Evolutionary conservation across 2,329 filamentous ascomycete species (phyloP).

Genomic region (Aspergillus pseudonomiae): DNA sequence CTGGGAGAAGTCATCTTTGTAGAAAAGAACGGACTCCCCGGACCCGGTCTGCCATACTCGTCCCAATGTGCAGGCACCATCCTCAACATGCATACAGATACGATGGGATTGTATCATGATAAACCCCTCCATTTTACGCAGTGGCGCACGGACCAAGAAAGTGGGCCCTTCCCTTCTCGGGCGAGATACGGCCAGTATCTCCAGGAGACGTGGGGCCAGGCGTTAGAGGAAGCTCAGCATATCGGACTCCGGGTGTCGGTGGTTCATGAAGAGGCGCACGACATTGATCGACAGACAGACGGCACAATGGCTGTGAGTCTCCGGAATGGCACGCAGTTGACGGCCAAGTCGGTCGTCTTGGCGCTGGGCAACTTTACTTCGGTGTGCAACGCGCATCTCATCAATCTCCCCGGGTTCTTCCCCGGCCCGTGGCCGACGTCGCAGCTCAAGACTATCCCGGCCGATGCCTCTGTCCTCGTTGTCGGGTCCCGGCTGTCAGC

Average conservation of each 20-base stretch:
- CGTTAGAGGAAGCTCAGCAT: constrained; percentile 4
- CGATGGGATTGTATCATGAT: constrained; percentile 13
- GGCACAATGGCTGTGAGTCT: constrained; percentile 7
- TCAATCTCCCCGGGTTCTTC: constrained; percentile 12
- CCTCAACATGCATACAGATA: constrained; percentile 14
- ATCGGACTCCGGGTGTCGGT: constrained; percentile 8
- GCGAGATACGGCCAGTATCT: constrained; percentile 14
- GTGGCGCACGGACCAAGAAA: constrained; percentile 8
- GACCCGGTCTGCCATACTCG: constrained; percentile 13
- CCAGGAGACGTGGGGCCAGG: constrained; percentile 9
- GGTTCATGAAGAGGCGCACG: constrained; percentile 8
- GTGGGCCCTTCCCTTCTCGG: constrained; percentile 12
- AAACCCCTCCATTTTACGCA: constrained; percentile 12
- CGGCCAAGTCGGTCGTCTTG: constrained; percentile 7
- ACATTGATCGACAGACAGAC: constrained; percentile 12
- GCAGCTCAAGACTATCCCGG: constrained; percentile 7
- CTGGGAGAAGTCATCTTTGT: constrained; percentile 2
- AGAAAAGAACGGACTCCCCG: constrained; percentile 2
- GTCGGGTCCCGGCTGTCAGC: constrained; percentile 15
- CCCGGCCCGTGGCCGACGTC: constrained; percentile 16
- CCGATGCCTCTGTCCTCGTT: constrained; percentile 11
- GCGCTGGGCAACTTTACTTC: constrained; percentile 13
- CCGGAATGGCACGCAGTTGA: neutral
- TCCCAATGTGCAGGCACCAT: constrained; percentile 11
- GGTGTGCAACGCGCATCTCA: constrained; percentile 8